A percentile compares a stretch with the other conserved stretches of the same genome.
phyloP scores from a whole-genome alignment of 2,329 filamentous ascomycete species.

The Cordyceps pruinosa region DNA sequence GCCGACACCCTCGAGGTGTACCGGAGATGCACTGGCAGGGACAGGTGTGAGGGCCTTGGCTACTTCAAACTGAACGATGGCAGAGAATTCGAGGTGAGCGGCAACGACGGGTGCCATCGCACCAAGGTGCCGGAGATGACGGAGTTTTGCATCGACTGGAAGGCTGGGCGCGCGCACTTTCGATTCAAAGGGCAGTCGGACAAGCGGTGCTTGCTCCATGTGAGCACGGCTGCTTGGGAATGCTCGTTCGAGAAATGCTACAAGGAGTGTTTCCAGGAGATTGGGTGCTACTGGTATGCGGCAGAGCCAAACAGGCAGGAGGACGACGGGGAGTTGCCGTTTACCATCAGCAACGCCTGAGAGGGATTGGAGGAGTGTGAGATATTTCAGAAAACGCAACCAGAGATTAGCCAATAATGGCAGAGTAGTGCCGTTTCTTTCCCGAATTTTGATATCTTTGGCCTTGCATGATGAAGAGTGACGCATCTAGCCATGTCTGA shows the following conservation, averaged over 20 bases:
- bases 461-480: not conserved
- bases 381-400: not conserved
- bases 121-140: constrained; percentile 12
- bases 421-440: not conserved
- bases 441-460: not conserved
- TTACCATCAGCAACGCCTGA: not conserved
- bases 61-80: constrained; percentile 22
- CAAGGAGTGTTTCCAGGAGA: not conserved
- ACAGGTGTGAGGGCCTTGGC: constrained; percentile 5
- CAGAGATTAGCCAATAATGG: not conserved
- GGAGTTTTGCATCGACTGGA: constrained; percentile 13
- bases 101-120: constrained; percentile 11
- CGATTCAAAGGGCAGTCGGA: constrained; percentile 1
- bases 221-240: not conserved
- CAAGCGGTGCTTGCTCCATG: constrained; percentile 12
- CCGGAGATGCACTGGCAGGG: not conserved
- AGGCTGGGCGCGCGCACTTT: constrained; percentile 8
- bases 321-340: constrained; percentile 3
- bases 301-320: constrained; percentile 3
- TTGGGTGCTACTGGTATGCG: not conserved
- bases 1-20: not conserved
- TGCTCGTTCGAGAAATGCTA: not conserved
- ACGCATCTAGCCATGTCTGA: too few relatives aligned
- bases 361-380: not conserved
- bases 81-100: constrained; percentile 10